Evolutionary conservation across 192 early-diverging fungal genomes (phyloP).

Genomic region (Linnemannia hyalina): DNA sequence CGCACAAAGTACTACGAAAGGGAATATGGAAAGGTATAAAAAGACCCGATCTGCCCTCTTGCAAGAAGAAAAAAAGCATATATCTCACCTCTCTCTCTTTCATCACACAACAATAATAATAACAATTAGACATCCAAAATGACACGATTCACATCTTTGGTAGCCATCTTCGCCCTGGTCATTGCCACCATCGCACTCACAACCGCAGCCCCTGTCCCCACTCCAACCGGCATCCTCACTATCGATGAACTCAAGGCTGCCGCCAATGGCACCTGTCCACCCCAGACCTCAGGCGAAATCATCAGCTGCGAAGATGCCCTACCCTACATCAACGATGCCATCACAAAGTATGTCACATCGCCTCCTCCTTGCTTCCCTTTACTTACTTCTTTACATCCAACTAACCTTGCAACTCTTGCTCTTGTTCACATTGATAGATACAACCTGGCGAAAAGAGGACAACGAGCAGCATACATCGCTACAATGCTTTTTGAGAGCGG

Average conservation of each 20-base stretch:
- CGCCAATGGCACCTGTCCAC: constrained; percentile 25
- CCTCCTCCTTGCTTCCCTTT: background rate
- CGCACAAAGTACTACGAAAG: background rate
- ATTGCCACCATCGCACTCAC: background rate
- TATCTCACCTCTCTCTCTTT: background rate
- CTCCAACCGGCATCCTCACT: background rate
- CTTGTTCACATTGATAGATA: constrained; percentile 10
- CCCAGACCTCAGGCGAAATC: constrained; percentile 12
- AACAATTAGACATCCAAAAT: background rate
- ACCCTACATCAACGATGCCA: constrained; percentile 41
- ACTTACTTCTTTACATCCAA: background rate
- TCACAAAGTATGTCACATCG: constrained; percentile 25
- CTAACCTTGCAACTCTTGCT: background rate
- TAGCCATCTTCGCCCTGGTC: background rate
- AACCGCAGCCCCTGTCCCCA: background rate
- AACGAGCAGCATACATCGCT: constrained; percentile 45
- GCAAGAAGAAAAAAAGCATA: background rate
- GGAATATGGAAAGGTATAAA: background rate
- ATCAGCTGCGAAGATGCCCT: constrained; percentile 44
- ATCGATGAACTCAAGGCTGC: constrained; percentile 25
- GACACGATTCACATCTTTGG: background rate
- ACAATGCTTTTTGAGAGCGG: constrained; percentile 46
- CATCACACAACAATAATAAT: background rate
- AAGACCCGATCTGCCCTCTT: background rate
- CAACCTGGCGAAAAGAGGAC: constrained; percentile 31